phyloP scores from a whole-genome alignment of 108 stramenopile genomes.

The Fistulifera pelliculosa region DNA sequence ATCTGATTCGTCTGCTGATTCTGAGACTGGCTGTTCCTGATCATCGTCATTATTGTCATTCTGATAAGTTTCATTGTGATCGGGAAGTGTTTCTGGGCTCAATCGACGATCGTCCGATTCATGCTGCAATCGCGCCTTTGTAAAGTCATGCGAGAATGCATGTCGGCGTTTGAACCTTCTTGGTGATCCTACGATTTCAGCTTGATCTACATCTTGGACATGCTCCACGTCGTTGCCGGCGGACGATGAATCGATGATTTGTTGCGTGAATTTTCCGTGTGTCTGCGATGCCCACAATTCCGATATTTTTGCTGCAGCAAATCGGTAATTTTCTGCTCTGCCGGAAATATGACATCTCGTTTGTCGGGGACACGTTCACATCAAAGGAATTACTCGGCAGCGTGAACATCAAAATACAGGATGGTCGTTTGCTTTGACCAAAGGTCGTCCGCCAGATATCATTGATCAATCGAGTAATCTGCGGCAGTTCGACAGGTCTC shows the following conservation, averaged over 20 bases:
- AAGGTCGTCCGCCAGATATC: conserved; percentile 65
- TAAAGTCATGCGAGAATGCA: conserved; percentile 39
- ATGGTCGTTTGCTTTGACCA: conserved; percentile 58
- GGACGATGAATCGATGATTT: neutral
- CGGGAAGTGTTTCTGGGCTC: too few relatives aligned
- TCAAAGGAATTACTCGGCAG: conserved; percentile 83
- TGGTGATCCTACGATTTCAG: neutral
- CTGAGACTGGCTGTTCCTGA: neutral
- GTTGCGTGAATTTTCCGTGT: conserved; percentile 43
- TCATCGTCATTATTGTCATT: neutral
- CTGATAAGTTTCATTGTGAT: neutral
- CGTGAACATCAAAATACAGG: conserved; percentile 70
- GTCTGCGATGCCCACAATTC: conserved; percentile 47
- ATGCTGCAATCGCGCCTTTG: conserved; percentile 38
- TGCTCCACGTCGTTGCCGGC: neutral
- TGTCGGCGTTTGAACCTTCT: conserved; percentile 30
- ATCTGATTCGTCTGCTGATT: conserved; percentile 1
- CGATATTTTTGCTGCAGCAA: conserved; percentile 36
- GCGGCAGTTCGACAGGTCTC: conserved; percentile 92
- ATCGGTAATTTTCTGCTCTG: conserved; percentile 49
- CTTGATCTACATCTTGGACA: conserved; percentile 4
- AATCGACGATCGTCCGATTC: conserved; percentile 18
- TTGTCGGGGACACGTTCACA: conserved; percentile 97
- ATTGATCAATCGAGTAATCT: conserved; percentile 45
- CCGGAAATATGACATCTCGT: conserved; percentile 80